Conservation (phyloP, 2,329 filamentous ascomycete species). For the Ascochyta pisi region DNA sequence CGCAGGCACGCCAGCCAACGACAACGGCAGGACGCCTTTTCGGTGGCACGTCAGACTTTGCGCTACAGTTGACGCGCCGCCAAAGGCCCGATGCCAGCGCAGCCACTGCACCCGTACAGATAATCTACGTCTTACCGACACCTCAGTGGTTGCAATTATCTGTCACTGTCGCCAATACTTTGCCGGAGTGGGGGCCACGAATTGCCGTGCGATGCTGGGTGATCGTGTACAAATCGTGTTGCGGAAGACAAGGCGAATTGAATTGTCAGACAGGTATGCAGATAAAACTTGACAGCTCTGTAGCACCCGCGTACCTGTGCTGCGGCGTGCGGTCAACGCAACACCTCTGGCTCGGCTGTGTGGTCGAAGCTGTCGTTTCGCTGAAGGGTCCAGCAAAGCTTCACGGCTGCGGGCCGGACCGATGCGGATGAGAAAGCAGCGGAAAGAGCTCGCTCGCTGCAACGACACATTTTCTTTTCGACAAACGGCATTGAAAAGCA, state of each 20-base stretch:
- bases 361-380: not conserved
- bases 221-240: conserved; percentile 12
- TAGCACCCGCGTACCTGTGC: conserved; percentile 9
- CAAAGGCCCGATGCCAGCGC: conserved; percentile 13
- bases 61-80: conserved; percentile 17
- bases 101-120: conserved; percentile 5
- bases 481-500: not conserved
- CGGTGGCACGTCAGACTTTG: conserved; percentile 17
- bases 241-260: conserved; percentile 10
- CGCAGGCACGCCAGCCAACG: conserved; percentile 18
- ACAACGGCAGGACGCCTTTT: conserved; percentile 14
- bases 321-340: not conserved
- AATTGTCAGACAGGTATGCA: not conserved
- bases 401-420: conserved; percentile 25
- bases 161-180: conserved; percentile 7
- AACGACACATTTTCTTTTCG: not conserved
- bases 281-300: conserved; percentile 7
- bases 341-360: not conserved
- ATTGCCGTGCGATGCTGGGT: conserved; percentile 5
- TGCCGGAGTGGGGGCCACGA: not conserved
- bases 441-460: not conserved
- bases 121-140: not conserved
- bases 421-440: not conserved
- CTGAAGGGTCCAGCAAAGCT: conserved; percentile 15
- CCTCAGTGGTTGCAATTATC: conserved; percentile 11